Conservation (phyloP, 1,139 yeast species). For the Waltiozyma sp. region DNA sequence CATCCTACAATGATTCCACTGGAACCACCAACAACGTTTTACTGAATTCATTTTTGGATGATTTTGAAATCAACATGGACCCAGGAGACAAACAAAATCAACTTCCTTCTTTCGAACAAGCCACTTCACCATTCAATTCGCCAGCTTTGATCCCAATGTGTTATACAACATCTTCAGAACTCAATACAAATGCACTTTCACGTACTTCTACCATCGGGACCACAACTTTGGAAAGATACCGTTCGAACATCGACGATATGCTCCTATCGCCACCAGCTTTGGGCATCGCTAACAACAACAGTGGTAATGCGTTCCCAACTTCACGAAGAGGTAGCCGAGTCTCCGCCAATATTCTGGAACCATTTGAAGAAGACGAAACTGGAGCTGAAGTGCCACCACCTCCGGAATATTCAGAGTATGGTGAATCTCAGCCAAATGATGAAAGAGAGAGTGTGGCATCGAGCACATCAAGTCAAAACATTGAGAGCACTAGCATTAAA, state of each 20-base stretch:
- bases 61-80: neutral
- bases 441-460: conserved; percentile 2
- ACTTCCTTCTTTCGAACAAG: conserved; percentile 54
- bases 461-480: neutral
- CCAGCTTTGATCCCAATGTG: conserved; percentile 12
- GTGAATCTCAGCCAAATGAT: conserved; percentile 8
- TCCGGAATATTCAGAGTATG: conserved; percentile 7
- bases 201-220: conserved; percentile 12
- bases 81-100: conserved; percentile 6
- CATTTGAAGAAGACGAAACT: neutral
- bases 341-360: neutral
- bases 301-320: neutral
- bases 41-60: conserved; percentile 14
- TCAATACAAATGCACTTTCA: conserved; percentile 10
- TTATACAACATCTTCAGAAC: conserved; percentile 1
- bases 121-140: conserved; percentile 23
- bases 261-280: neutral
- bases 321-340: neutral
- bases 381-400: conserved; percentile 8
- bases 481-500: neutral
- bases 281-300: neutral
- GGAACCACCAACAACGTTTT: conserved; percentile 22
- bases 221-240: conserved; percentile 7
- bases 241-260: conserved; percentile 4
- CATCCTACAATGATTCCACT: conserved; percentile 34